A percentile compares a stretch with the other conserved stretches of the same genome.
These are phyloP conservation scores for Castanea mollissima DNA, from an alignment of 306 rosid genomes.

Conservation along the genomic window DNA sequence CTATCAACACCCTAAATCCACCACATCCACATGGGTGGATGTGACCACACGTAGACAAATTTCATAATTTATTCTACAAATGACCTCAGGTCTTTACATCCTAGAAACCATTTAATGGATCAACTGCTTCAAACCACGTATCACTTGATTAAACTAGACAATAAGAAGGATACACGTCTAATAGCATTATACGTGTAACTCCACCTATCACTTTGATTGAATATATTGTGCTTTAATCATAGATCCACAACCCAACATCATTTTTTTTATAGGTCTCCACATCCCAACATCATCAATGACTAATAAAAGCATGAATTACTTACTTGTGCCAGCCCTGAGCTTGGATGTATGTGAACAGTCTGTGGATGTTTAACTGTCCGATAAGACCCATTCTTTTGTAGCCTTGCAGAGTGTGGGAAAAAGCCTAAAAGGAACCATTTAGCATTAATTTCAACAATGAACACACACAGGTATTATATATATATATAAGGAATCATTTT, in stretches of 20 bases:
- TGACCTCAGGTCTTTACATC: not conserved
- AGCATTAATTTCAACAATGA: slow-evolving; percentile 17
- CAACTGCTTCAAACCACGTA: not conserved
- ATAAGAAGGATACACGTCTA: not conserved
- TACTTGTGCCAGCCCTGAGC: slow-evolving; percentile 89
- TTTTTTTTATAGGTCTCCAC: not conserved
- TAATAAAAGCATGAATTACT: not conserved
- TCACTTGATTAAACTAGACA: not conserved
- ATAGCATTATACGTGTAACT: not conserved
- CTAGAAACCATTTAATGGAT: not conserved
- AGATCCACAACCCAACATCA: not conserved
- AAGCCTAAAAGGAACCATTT: slow-evolving; percentile 46
- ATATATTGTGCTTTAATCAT: not conserved
- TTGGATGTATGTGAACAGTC: slow-evolving; percentile 94
- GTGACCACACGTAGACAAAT: too few species aligned
- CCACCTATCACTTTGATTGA: not conserved
- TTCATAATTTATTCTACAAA: not conserved
- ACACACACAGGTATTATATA: not conserved
- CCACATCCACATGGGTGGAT: too few species aligned
- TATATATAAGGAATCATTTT: not conserved
- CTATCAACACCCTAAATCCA: too few species aligned
- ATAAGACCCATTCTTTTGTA: slow-evolving; percentile 87
- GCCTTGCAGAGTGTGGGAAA: slow-evolving; percentile 77
- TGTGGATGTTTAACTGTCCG: slow-evolving; percentile 76
- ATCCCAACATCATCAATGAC: not conserved